Evolutionary conservation across 441 rosid genomes (phyloP).

Genomic region (Jatropha multifida): DNA sequence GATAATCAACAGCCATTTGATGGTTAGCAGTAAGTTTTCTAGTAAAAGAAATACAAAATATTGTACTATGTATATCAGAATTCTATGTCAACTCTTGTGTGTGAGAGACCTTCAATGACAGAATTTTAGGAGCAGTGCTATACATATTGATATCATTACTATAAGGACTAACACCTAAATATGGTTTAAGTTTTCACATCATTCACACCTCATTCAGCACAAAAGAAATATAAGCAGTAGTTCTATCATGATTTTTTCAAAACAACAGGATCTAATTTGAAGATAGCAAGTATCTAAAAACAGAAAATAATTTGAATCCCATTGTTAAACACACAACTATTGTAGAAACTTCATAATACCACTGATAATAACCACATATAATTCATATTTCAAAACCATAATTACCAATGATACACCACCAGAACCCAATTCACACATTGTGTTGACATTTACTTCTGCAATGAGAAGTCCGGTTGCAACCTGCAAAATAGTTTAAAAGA

Average conservation of each 20-base stretch:
- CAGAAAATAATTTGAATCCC: not conserved
- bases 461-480: constrained; percentile 84
- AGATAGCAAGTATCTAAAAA: not conserved
- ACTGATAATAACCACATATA: not conserved
- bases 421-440: constrained; percentile 92
- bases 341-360: not conserved
- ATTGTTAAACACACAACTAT: not conserved
- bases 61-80: not conserved
- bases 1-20: not conserved
- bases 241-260: not conserved
- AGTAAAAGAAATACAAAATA: not conserved
- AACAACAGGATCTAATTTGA: not conserved
- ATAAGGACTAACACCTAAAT: not conserved
- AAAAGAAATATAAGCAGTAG: not conserved
- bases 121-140: not conserved
- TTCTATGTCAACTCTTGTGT: not conserved
- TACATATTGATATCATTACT: not conserved
- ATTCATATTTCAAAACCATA: not conserved
- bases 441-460: constrained; percentile 90
- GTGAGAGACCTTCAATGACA: not conserved
- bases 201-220: not conserved
- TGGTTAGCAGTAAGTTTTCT: not conserved
- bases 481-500: constrained; percentile 33
- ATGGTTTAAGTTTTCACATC: not conserved
- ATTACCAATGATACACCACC: constrained; percentile 90